Conservation (phyloP, 2,329 filamentous ascomycete species). For the Aspergillus fructus region DNA sequence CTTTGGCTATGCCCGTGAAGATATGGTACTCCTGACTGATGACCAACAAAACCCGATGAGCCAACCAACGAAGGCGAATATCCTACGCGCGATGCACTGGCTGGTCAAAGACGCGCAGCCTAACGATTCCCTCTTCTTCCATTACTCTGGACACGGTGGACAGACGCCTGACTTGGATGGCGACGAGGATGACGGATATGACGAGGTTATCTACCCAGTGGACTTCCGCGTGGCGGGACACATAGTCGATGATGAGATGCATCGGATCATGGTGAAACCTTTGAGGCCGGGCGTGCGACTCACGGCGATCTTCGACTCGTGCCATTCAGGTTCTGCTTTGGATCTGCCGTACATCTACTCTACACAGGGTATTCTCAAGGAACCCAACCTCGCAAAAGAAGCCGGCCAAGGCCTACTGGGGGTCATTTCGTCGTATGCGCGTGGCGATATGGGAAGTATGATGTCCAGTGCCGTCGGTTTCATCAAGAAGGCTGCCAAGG, state of each 20-base stretch:
- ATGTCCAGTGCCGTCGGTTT: conserved; percentile 77
- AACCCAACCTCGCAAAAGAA: conserved; percentile 67
- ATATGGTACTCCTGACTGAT: conserved; percentile 96
- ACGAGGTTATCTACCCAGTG: conserved; percentile 77
- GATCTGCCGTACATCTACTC: conserved; percentile 68
- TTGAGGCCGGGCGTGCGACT: conserved; percentile 78
- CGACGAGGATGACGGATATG: conserved; percentile 74
- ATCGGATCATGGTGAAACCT: conserved; percentile 72
- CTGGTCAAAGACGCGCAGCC: conserved; percentile 88
- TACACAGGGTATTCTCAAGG: conserved; percentile 67
- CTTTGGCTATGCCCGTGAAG: conserved; percentile 89
- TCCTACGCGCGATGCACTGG: conserved; percentile 96
- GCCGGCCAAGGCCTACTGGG: conserved; percentile 64
- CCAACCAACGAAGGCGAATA: conserved; percentile 93
- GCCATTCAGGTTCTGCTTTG: conserved; percentile 66
- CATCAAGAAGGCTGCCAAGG: conserved; percentile 81
- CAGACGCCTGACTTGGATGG: conserved; percentile 72
- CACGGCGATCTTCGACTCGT: conserved; percentile 68
- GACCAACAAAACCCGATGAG: conserved; percentile 98
- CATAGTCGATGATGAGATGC: conserved; percentile 77
- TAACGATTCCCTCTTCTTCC: conserved; percentile 95
- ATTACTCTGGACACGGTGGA: conserved; percentile 85
- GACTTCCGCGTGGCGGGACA: conserved; percentile 69
- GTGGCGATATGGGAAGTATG: conserved; percentile 80
- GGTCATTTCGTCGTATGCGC: conserved; percentile 74